phyloP scores from a whole-genome alignment of 768 basidiomycete species.

The Suillus plorans region DNA sequence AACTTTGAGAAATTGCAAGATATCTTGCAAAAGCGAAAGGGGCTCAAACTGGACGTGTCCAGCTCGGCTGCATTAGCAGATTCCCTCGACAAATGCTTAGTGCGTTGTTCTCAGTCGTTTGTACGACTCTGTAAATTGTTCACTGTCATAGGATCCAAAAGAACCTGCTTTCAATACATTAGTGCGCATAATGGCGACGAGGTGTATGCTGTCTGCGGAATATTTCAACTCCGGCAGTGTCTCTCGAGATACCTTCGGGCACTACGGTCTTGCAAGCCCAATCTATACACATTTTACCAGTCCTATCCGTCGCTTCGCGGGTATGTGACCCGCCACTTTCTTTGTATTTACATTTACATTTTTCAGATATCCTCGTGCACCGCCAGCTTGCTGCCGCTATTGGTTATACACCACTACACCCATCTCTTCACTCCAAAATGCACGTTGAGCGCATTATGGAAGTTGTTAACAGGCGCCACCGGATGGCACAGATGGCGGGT shows the following conservation, averaged over 20 bases:
- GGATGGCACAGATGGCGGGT: conserved; percentile 97
- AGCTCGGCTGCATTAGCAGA: conserved; percentile 86
- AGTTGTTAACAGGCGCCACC: conserved; percentile 87
- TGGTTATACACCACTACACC: conserved; percentile 77
- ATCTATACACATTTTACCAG: conserved; percentile 99
- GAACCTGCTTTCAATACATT: conserved; percentile 95
- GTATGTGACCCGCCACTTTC: conserved; percentile 36
- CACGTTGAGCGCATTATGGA: conserved; percentile 86
- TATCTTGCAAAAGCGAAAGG: conserved; percentile 82
- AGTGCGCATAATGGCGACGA: conserved; percentile 97
- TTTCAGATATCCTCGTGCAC: conserved; percentile 85
- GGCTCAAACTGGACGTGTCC: conserved; percentile 83
- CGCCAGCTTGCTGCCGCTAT: conserved; percentile 92
- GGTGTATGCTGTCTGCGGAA: conserved; percentile 98
- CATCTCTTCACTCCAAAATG: conserved; percentile 82
- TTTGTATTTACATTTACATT: not conserved
- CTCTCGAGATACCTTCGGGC: no score
- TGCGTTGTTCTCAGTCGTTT: conserved; percentile 37
- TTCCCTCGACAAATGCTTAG: conserved; percentile 85
- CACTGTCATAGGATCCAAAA: conserved; percentile 58
- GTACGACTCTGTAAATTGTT: conserved; percentile 2
- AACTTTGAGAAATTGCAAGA: conserved; percentile 98
- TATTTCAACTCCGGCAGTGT: conserved; percentile 39
- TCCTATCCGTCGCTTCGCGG: conserved; percentile 95
- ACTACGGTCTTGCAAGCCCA: conserved; percentile 91